Base-by-base conservation (phyloP, 2,329 filamentous ascomycete species). In the Diaporthe amygdali region DNA sequence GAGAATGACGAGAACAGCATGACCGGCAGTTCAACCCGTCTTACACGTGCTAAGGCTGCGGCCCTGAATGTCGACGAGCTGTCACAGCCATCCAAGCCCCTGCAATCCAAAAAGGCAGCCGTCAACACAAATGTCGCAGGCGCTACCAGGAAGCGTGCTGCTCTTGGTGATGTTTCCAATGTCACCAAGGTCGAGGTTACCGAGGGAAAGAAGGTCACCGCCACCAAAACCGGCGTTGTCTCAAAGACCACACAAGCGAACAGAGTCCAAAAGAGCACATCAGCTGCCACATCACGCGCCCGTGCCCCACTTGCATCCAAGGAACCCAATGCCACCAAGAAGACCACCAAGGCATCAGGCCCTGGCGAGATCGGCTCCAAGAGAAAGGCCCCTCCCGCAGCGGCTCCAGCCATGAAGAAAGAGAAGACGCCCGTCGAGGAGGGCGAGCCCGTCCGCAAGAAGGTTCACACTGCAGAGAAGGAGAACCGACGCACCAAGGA, bases 121-220 rank as follows among this genome's bases (percentile, higher is more conserved):
- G 81, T 84, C 75, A 82, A 86, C 83, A 73, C 86, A 77, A 82
- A 86, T 59, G 86, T 86, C 72, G 79, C 77, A 59, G 81, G 82
- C 70, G 69, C 55, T 46, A 71, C 69, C 46, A 89, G 93, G 79
- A 96, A 93, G 85, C 94, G 96, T 79, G 90, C 93, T 77, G 95
- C 94, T 61, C 89, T 99, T 46, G 95, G 94, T 71, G 96, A 99
- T 85, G 93, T 98, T 76, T 98, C 95, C 89, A 99, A 99, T 84
- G 93, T 97, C 74, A 91, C 91, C 77, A 98, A 98, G 82, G 88
- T 88, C 59, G 93, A 94, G 68, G 86, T 83, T 7, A 85, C 87
- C 74, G 93, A 94, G 69, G 90, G 88, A 76, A 97, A 97, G 87
- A 97, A 97, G 87, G 84, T 69, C 69, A 61, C 86, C 55, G 81